These are phyloP conservation scores for Sugiyamaella smithiae DNA, from an alignment of 805 yeast species.

Conservation along the genomic window DNA sequence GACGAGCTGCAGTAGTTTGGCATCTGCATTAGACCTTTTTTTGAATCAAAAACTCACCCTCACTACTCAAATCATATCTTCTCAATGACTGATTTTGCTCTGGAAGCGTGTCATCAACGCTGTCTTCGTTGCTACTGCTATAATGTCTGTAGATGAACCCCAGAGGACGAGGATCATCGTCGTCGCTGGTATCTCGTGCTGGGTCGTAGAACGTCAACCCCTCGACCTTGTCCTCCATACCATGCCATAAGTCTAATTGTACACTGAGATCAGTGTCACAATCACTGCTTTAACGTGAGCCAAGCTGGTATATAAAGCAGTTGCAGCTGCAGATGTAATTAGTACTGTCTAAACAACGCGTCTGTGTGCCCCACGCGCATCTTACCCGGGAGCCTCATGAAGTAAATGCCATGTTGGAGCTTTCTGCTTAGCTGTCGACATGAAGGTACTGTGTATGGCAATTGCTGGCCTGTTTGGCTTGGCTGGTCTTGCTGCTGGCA, in stretches of 20 bases:
- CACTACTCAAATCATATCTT: neutral
- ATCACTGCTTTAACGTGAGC: too few relatives aligned
- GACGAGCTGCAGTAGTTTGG: slow-evolving; percentile 20
- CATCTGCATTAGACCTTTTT: slow-evolving; percentile 13
- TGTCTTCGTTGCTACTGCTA: neutral
- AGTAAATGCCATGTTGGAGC: neutral
- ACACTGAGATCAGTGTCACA: too few relatives aligned
- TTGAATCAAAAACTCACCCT: neutral
- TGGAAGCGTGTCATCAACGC: slow-evolving; percentile 7
- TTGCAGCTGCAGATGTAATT: too few relatives aligned
- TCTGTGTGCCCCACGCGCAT: neutral
- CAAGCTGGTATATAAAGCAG: too few relatives aligned
- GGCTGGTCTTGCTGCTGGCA: slow-evolving; percentile 1
- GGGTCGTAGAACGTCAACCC: slow-evolving; percentile 19
- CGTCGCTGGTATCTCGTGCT: slow-evolving; percentile 8
- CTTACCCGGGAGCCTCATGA: slow-evolving; percentile 5
- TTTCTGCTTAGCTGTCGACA: slow-evolving; percentile 2
- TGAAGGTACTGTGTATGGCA: neutral
- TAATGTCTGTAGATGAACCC: neutral
- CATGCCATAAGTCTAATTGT: too few relatives aligned
- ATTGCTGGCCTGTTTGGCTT: neutral
- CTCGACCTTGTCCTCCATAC: slow-evolving; percentile 2
- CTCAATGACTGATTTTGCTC: slow-evolving; percentile 2
- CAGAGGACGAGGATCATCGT: slow-evolving; percentile 7
- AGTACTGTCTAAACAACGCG: too few relatives aligned